These are phyloP conservation scores for Salvia splendens DNA, from an alignment of 257 asterid species.

Conservation along the genomic window DNA sequence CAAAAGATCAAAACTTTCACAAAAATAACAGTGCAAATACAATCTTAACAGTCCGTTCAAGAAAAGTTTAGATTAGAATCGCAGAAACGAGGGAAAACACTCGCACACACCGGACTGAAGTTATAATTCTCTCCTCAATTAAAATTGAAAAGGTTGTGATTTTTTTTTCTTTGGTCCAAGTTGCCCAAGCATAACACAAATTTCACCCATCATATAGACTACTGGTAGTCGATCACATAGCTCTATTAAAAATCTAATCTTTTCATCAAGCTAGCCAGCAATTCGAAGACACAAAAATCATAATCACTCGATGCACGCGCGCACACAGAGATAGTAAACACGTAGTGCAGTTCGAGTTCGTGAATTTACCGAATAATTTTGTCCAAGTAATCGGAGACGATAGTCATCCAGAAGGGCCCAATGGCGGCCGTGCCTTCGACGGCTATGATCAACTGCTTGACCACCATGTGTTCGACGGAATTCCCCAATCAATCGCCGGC, in stretches of 20 bases:
- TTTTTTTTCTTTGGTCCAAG: neutral
- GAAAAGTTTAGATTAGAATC: neutral
- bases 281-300: constrained; percentile 7
- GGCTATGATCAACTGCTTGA: constrained; percentile 71
- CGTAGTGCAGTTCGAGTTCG: constrained; percentile 19
- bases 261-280: constrained; percentile 4
- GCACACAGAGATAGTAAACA: neutral
- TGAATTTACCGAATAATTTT: constrained; percentile 66
- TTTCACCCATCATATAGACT: neutral
- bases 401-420: constrained; percentile 77
- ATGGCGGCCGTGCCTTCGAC: constrained; percentile 94
- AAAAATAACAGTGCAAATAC: neutral
- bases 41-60: neutral
- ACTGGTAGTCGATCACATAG: neutral
- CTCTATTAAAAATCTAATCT: neutral
- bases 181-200: neutral
- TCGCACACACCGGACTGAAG: neutral
- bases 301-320: neutral
- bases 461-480: constrained; percentile 35
- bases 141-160: neutral
- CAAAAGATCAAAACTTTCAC: constrained; percentile 15
- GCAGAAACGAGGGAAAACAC: neutral
- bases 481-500: constrained; percentile 21
- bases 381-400: constrained; percentile 75
- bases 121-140: neutral